phyloP scores from a whole-genome alignment of 768 basidiomycete species.

The Calocybe indica region DNA sequence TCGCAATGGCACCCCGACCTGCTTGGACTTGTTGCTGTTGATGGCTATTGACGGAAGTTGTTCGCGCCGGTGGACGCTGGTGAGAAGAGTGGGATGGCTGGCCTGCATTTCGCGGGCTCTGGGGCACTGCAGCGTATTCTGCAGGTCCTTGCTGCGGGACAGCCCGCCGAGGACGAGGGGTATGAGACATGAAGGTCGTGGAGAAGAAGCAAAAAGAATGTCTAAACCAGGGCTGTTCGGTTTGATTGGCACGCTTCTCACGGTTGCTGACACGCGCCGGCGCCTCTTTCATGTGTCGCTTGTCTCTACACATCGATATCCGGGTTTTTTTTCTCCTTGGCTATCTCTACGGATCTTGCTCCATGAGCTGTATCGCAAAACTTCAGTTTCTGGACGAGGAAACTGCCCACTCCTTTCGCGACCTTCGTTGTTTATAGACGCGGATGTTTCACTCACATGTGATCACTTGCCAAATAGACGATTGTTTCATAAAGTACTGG shows the following conservation, averaged over 20 bases:
- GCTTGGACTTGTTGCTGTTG: slow-evolving; percentile 24
- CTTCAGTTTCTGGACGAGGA: no score
- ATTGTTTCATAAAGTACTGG: no score
- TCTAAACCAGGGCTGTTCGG: slow-evolving; percentile 2
- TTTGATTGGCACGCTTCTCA: slow-evolving; percentile 16
- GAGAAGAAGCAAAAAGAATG: slow-evolving; percentile 11
- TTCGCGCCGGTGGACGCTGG: slow-evolving; percentile 16
- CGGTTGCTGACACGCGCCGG: slow-evolving; percentile 11
- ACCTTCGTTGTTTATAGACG: no score
- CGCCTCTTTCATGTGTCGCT: not conserved
- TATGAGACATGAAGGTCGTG: slow-evolving; percentile 29
- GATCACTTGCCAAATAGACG: no score
- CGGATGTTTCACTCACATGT: no score
- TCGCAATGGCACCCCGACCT: slow-evolving; percentile 55
- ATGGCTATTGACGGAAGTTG: slow-evolving; percentile 16
- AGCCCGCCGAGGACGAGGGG: slow-evolving; percentile 27
- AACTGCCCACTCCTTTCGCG: no score
- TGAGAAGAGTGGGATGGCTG: slow-evolving; percentile 14
- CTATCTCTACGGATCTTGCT: no score
- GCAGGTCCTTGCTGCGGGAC: slow-evolving; percentile 39
- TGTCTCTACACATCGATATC: no score
- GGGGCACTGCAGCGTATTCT: slow-evolving; percentile 64
- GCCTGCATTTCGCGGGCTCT: slow-evolving; percentile 40
- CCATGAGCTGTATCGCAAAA: no score
- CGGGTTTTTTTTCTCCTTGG: no score